Conservation (phyloP, 163 green algal species). For the Scenedesmus sp. region DNA sequence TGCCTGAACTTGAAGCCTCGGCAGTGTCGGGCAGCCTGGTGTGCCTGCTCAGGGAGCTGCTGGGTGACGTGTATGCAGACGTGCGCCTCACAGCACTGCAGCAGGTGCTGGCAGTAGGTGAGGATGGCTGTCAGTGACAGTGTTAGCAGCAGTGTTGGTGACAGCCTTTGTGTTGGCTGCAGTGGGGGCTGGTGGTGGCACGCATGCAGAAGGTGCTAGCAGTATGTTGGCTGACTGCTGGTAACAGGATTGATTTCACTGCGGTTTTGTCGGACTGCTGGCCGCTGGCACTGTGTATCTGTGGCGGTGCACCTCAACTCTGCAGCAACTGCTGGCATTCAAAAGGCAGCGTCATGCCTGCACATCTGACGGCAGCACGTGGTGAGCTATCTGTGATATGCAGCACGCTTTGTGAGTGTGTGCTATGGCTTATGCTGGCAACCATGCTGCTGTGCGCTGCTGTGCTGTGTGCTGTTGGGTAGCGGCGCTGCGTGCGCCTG, state of each 20-base stretch:
- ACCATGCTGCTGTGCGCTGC: not conserved
- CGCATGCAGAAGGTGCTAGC: conserved; percentile 39
- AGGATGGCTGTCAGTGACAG: too few species aligned
- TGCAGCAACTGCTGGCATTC: not conserved
- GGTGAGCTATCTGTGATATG: too few species aligned
- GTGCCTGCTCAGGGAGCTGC: conserved; percentile 35
- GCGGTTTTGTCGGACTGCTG: too few species aligned
- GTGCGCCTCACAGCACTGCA: conserved; percentile 44
- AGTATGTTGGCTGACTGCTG: conserved; percentile 4
- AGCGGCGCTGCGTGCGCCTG: not conserved
- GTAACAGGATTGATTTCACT: too few species aligned
- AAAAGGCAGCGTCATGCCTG: too few species aligned
- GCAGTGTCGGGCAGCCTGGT: conserved; percentile 43
- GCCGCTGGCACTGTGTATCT: too few species aligned
- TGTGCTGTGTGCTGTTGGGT: not conserved
- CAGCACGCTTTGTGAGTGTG: too few species aligned
- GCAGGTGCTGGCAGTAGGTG: conserved; percentile 39
- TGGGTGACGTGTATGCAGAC: conserved; percentile 50
- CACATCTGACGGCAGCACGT: too few species aligned
- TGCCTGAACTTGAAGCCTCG: not conserved
- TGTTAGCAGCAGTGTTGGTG: not conserved
- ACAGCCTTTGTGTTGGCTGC: not conserved
- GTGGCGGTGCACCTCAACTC: too few species aligned
- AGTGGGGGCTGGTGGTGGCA: conserved; percentile 17
- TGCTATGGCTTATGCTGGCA: too few species aligned